phyloP scores from a whole-genome alignment of 495 filamentous ascomycete genomes.

The Hypoxylon fuscum region DNA sequence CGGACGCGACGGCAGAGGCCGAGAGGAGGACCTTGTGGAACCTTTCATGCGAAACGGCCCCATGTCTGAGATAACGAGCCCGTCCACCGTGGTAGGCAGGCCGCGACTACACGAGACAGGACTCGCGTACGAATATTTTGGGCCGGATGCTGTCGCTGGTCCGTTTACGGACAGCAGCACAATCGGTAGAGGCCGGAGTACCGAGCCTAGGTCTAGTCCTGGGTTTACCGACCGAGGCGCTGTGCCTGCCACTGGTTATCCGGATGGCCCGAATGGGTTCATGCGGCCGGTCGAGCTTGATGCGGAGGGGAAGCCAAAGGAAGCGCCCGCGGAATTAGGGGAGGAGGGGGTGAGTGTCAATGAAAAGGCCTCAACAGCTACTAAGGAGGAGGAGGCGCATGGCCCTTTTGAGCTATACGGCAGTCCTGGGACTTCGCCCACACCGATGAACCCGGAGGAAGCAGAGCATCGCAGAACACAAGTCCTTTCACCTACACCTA shows the following conservation, averaged over 20 bases:
- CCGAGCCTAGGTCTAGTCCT: conserved; percentile 18
- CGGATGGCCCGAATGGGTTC: conserved; percentile 17
- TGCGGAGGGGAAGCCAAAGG: background rate
- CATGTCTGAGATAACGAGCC: conserved; percentile 44
- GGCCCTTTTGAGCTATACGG: conserved; percentile 18
- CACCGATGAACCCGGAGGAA: conserved; percentile 23
- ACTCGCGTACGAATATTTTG: conserved; percentile 45
- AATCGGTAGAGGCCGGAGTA: background rate
- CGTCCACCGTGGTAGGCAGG: conserved; percentile 21
- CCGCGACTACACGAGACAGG: conserved; percentile 34
- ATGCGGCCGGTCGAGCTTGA: conserved; percentile 18
- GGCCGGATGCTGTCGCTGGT: conserved; percentile 44
- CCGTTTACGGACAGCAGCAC: conserved; percentile 46
- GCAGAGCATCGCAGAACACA: conserved; percentile 12
- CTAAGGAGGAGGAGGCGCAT: background rate
- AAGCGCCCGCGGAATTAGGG: conserved; percentile 5
- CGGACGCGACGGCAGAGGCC: conserved; percentile 4
- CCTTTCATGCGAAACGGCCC: conserved; percentile 21
- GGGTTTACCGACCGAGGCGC: conserved; percentile 9
- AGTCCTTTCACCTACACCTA: conserved; percentile 1
- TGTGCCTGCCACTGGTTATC: conserved; percentile 4
- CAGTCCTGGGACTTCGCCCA: conserved; percentile 14
- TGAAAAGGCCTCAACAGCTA: background rate
- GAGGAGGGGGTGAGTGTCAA: background rate
- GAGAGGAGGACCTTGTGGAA: background rate